Base-by-base conservation (phyloP, 192 early-diverging fungal genomes). In the Podila verticillata region DNA sequence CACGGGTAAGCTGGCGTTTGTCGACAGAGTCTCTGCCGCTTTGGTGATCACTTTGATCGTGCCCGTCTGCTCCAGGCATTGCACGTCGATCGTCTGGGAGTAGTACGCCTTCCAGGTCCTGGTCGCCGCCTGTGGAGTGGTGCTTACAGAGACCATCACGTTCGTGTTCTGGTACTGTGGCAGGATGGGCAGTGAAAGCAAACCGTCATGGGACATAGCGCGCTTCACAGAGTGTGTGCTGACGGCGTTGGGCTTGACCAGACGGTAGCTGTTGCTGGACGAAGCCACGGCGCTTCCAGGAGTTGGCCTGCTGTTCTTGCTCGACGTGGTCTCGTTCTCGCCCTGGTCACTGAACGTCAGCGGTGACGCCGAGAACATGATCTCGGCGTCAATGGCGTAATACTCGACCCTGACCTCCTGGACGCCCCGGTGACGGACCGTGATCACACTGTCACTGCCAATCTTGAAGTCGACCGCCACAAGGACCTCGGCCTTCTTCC, bases 371-470 rank as follows among this genome's bases (percentile, higher is more conserved):
- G 87, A 88, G 62, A 88, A 88, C 71, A 86, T 84, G 19, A 81
- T 77, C 66, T 88, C 87, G 19, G 83, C 77, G 54, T 88, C 83
- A 20, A 86, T 84, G 5, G 65, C 75, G 44, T 88, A 88, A 29
- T 82, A 86, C 30, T 75, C 67, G 7, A 88, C 63, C 28, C 72
- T 66, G 17, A 86, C 54, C 3, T 79, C 63, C 0, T 68, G 51
- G 4, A 84, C 66, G 8, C 85, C 85, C 3, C 72, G 60, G 60
- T 82, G 81, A 15, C 66, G 72, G 15, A 88, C 68, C n/a, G 61
- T 54, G 22, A 85, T 65, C 12, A 73, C 56, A 15, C 77, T 63
- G 22, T 84, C 72, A 1, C 78, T 63, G 15, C 57, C 77, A 22
- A 86, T 75, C 32, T 71, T 73, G 49, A 88, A 82, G 1, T 88